Evolutionary conservation across 768 basidiomycete species (phyloP).

Genomic region (Phylloporus arenicola): DNA sequence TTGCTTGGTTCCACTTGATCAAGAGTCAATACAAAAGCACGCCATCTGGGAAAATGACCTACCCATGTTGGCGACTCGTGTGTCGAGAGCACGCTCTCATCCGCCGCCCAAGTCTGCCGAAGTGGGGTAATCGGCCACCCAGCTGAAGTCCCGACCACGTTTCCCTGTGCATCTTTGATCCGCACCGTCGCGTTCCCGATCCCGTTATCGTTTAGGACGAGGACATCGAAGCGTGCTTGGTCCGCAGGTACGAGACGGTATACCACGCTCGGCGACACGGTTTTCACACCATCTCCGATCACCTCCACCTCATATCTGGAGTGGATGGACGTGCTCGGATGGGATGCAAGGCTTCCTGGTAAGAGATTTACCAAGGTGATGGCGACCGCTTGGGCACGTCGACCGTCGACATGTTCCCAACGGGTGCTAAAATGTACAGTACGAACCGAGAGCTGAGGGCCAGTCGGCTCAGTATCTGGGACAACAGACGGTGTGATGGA

Average conservation of each 20-base stretch:
- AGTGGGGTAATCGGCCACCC: conserved; percentile 38
- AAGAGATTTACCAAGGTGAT: conserved; percentile 50
- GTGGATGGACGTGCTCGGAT: conserved; percentile 29
- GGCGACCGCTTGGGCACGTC: conserved; percentile 44
- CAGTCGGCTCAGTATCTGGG: conserved; percentile 18
- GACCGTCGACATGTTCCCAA: conserved; percentile 37
- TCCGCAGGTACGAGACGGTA: conserved; percentile 47
- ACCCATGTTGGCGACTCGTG: conserved; percentile 58
- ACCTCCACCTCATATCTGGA: conserved; percentile 35
- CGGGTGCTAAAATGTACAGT: conserved; percentile 41
- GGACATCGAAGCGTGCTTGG: conserved; percentile 45
- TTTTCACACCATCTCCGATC: conserved; percentile 36
- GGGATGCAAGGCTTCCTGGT: conserved; percentile 27
- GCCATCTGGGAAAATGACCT: background rate
- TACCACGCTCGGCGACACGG: conserved; percentile 38
- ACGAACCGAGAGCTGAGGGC: conserved; percentile 36
- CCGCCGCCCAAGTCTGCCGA: conserved; percentile 37
- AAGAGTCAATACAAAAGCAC: background rate
- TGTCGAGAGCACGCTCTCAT: conserved; percentile 31
- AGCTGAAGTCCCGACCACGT: conserved; percentile 30
- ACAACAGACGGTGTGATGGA: conserved; percentile 34
- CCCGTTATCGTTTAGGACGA: conserved; percentile 34
- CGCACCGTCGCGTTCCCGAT: conserved; percentile 27
- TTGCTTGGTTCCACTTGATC: conserved; percentile 44
- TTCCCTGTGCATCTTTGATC: conserved; percentile 33